These are phyloP conservation scores for Tolypocladium tundrense DNA, from an alignment of 2,329 filamentous ascomycete species.

Conservation along the genomic window DNA sequence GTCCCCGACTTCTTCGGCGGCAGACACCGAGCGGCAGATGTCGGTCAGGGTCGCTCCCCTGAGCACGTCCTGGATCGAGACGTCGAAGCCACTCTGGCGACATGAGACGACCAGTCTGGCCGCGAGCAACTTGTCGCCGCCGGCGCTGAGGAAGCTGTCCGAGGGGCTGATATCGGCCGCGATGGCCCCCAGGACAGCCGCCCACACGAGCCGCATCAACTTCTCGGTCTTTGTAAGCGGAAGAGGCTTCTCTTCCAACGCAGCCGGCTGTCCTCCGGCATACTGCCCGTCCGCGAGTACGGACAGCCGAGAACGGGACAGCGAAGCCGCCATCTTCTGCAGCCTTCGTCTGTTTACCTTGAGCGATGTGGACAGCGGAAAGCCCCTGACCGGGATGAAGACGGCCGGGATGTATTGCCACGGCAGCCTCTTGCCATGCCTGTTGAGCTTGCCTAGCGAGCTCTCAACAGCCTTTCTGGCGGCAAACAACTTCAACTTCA, in stretches of 20 bases:
- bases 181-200: slow-evolving; percentile 28
- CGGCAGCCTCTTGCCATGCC: slow-evolving; percentile 16
- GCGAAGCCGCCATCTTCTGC: slow-evolving; percentile 30
- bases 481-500: slow-evolving; percentile 31
- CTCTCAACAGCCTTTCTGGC: slow-evolving; percentile 33
- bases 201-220: slow-evolving; percentile 37
- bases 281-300: slow-evolving; percentile 21
- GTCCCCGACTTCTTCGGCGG: slow-evolving; percentile 7
- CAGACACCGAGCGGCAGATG: slow-evolving; percentile 26
- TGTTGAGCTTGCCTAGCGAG: slow-evolving; percentile 22
- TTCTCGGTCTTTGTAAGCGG: slow-evolving; percentile 37
- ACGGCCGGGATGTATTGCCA: slow-evolving; percentile 33
- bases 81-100: slow-evolving; percentile 28
- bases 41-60: slow-evolving; percentile 31
- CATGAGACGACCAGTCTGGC: slow-evolving; percentile 33
- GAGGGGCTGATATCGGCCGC: slow-evolving; percentile 28
- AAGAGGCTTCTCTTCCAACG: slow-evolving; percentile 30
- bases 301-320: slow-evolving; percentile 32
- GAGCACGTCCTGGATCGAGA: slow-evolving; percentile 33
- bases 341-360: slow-evolving; percentile 40
- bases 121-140: slow-evolving; percentile 35
- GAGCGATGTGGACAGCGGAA: slow-evolving; percentile 39
- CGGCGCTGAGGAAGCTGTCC: slow-evolving; percentile 34
- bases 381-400: slow-evolving; percentile 35
- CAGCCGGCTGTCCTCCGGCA: slow-evolving; percentile 22